Conservation (phyloP, 1,284 basidiomycete genomes). For the Rhodotorula sp. region DNA sequence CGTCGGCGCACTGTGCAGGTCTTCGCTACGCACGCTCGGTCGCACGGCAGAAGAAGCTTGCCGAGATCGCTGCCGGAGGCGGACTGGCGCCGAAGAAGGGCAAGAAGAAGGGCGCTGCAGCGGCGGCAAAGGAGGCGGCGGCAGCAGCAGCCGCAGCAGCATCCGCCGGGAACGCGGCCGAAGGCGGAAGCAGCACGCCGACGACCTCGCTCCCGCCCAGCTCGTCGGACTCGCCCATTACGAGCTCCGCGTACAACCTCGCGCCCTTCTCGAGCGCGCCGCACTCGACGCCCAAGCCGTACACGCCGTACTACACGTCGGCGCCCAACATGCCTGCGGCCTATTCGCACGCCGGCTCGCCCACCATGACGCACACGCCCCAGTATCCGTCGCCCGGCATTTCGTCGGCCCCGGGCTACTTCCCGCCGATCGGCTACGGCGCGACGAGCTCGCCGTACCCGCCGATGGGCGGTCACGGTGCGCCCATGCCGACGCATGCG, state of each 20-base stretch:
- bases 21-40: slow-evolving; percentile 38
- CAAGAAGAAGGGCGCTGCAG: slow-evolving; percentile 17
- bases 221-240: background rate
- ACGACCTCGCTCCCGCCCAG: background rate
- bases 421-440: background rate
- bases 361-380: slow-evolving; percentile 7
- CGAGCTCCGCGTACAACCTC: slow-evolving; percentile 6
- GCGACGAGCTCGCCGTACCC: background rate
- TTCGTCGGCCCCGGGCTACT: background rate
- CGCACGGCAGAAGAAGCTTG: slow-evolving; percentile 30
- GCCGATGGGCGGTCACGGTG: background rate
- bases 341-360: slow-evolving; percentile 16
- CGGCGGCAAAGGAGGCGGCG: slow-evolving; percentile 1
- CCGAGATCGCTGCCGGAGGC: slow-evolving; percentile 26
- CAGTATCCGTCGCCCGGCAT: background rate
- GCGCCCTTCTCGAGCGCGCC: slow-evolving; percentile 8
- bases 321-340: slow-evolving; percentile 5
- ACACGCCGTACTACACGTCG: slow-evolving; percentile 31
- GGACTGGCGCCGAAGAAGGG: background rate
- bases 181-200: background rate
- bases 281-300: slow-evolving; percentile 8
- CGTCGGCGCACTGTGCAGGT: background rate
- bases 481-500: slow-evolving; percentile 6
- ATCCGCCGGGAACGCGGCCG: background rate
- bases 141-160: background rate